Base-by-base conservation (phyloP, 2,329 filamentous ascomycete species). In the Cordyceps farinosa region DNA sequence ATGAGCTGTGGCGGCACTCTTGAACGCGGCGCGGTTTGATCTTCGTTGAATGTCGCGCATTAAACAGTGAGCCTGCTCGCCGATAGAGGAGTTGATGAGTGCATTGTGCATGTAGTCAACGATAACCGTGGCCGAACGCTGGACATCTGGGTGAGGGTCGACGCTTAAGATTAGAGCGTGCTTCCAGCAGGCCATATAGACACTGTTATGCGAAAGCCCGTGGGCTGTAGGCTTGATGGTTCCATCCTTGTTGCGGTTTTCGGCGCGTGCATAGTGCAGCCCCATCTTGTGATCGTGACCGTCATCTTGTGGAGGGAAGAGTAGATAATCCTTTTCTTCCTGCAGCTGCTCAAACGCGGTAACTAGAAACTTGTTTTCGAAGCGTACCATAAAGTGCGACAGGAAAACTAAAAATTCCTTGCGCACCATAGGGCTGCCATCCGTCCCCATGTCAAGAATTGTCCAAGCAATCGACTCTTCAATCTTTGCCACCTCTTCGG, bases 151-250 rank as follows among this genome's bases (percentile, higher is more conserved):
- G 72, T 97, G 93, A 47, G 95, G 94, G 72, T 99, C 95, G 22
- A 96, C 91, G 51, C 92, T 94, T 74, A 98, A 83, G 66, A 96
- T 91, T 64, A 97, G 80, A 50, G 96, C 83, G 70, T 97, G 91
- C 74, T 96, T 95, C 95, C 95, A 99, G 66, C 96, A 90, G 1
- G 93, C 90, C 36, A 93, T 90, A 74, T 96, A 97, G 22, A 97
- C 90, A 0, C 92, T 97, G 71, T 96, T 95, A 67, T 91, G 88
- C 13, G 93, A 92, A 11, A 91, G 76, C 1, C 86, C 84, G 51
- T 86, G 82, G 2, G 83, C 80, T 2, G 79, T 72, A 32, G 80
- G 77, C 70, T 85, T 85, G 73, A 87, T 84, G 5, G 78, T 81
- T 3, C 84, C 86, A 66, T 88, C 84, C 15, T 76, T 71, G 69